phyloP scores from a whole-genome alignment of 345 rosid species.

The Populus euphratica region DNA sequence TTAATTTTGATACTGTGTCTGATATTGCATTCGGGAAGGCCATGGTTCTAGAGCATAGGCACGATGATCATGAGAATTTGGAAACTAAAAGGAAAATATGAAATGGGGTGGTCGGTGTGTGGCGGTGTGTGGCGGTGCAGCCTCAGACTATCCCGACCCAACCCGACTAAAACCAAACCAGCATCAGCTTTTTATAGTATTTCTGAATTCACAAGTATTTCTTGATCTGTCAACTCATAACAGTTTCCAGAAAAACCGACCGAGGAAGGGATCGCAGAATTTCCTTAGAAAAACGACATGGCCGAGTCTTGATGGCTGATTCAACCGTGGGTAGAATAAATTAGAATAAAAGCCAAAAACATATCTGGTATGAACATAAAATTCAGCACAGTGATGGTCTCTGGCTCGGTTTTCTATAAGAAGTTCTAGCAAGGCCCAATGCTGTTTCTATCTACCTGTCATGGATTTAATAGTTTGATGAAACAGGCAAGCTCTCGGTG shows the following conservation, averaged over 20 bases:
- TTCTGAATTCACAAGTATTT: background rate
- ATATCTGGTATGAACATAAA: too few species aligned
- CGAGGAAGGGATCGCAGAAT: background rate
- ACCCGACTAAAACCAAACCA: background rate
- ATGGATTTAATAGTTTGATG: background rate
- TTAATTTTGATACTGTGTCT: too few species aligned
- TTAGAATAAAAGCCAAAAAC: too few species aligned
- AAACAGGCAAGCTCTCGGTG: too few species aligned
- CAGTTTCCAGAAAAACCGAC: background rate
- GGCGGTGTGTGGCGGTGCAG: slow-evolving; percentile 24
- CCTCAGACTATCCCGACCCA: slow-evolving; percentile 9
- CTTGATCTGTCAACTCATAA: background rate
- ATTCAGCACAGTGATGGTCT: too few species aligned
- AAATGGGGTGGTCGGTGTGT: background rate
- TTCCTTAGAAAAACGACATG: background rate
- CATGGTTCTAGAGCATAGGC: background rate
- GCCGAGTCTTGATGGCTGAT: background rate
- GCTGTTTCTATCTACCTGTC: background rate
- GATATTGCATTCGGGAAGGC: background rate
- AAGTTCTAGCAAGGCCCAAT: too few species aligned
- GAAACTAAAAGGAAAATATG: slow-evolving; percentile 1
- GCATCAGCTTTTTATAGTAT: background rate
- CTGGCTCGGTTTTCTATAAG: too few species aligned
- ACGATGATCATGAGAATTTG: slow-evolving; percentile 3
- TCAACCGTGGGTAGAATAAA: background rate